Evolutionary conservation across 108 stramenopile species (phyloP), one percentile per base, ranked within the genome.

Genomic region (Cyclotella baltica): DNA sequence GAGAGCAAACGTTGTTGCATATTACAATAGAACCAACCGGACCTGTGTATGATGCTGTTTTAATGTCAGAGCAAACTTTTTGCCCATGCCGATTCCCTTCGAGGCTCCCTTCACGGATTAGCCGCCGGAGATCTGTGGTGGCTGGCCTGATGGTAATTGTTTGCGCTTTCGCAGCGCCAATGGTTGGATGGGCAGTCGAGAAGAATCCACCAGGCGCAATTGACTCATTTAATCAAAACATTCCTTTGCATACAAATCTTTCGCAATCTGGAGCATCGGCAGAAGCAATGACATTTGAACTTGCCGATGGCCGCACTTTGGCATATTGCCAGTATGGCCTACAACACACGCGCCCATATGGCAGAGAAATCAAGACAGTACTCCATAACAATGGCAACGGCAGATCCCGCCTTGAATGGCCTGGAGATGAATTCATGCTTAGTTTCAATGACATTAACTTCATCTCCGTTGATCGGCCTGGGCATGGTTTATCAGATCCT

Each of bases 391-490:
- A 64, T 27, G 63, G 63, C 9, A 27, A 20, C 18, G 63, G 63
- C 40, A 20, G 63, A 8, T 64, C 63, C 13, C 63, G 63, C 36
- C 9, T 64, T 22, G 63, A 64, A 64, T 31, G 30, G 28, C 63
- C 63, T 20, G 63, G 23, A 20, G 40, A 64, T 31, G 30, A 25
- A n/a, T 9, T 6, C 8, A 31, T 64, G 5, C 63, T 64, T 8
- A 46, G 5, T 5, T 19, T 8, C 8, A 8, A 27, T 20, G 19
- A 46, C 38, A 27, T 64, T 46, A 20, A 20, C 40, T 64, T 64
- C 27, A 8, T 64, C 40, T 37, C 63, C 63, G 40, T 64, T 13
- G 63, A 64, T 31, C 63, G 63, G 28, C 63, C 63, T 6, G 63
- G 63, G 11, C 63, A 64, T 18, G 63, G 63, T 6, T 27, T 56